These are phyloP conservation scores for Penicillium decumbens DNA, from an alignment of 2,329 filamentous ascomycete species.

Conservation along the genomic window DNA sequence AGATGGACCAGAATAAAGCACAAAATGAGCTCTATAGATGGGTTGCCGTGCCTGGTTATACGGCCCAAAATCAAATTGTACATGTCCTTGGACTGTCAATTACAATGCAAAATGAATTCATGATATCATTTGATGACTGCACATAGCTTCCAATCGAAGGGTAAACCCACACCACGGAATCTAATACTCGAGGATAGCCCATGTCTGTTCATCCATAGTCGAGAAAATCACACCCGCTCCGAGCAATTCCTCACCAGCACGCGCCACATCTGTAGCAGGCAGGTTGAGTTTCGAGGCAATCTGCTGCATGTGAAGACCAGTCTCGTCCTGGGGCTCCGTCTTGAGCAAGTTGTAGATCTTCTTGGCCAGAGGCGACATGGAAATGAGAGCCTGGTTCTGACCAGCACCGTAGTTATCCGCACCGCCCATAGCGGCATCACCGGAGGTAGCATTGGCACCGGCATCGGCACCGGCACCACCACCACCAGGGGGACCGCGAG, in stretches of 20 bases:
- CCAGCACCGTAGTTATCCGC: conserved; percentile 28
- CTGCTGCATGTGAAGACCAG: conserved; percentile 76
- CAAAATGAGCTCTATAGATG: background rate
- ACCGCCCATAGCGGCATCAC: conserved; percentile 32
- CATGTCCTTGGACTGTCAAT: background rate
- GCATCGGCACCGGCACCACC: conserved; percentile 32
- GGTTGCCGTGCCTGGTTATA: background rate
- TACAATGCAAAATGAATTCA: conserved; percentile 13
- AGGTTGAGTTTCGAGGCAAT: conserved; percentile 65
- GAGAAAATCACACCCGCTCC: conserved; percentile 74
- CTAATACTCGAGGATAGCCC: conserved; percentile 67
- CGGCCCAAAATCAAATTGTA: background rate
- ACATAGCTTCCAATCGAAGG: conserved; percentile 24
- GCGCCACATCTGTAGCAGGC: conserved; percentile 64
- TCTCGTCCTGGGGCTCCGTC: conserved; percentile 65
- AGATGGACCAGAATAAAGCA: background rate
- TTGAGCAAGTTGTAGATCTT: conserved; percentile 69
- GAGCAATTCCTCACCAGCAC: conserved; percentile 76
- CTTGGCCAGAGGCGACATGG: conserved; percentile 56
- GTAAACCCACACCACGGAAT: background rate
- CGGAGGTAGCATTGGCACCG: conserved; percentile 43
- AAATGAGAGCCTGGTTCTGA: conserved; percentile 38
- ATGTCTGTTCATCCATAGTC: conserved; percentile 89
- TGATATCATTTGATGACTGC: conserved; percentile 23
- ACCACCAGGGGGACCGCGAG: conserved; percentile 58